phyloP scores from a whole-genome alignment of 139 green algal genomes.

The Chlamydomonas asymmetrica region DNA sequence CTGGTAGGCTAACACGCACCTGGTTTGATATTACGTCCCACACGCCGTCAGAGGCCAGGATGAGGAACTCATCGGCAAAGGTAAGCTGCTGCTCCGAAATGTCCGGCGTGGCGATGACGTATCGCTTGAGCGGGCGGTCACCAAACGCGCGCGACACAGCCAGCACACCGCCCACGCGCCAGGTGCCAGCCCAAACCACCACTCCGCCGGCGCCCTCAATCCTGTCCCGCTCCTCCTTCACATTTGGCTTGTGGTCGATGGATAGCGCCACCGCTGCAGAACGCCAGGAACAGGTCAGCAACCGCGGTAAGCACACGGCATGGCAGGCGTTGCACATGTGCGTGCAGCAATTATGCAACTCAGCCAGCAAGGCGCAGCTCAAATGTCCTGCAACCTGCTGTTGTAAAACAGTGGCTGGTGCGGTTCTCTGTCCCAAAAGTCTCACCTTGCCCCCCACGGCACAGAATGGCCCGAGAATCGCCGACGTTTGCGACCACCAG shows the following conservation, averaged over 20 bases:
- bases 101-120: constrained; percentile 81
- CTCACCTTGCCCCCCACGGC: constrained; percentile 71
- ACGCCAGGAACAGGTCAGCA: too few relatives aligned
- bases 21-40: constrained; percentile 93
- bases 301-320: too few relatives aligned
- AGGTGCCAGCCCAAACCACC: constrained; percentile 93
- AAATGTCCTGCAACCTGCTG: neutral
- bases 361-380: neutral
- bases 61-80: constrained; percentile 68
- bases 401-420: too few relatives aligned
- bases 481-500: constrained; percentile 91
- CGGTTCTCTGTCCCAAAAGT: too few relatives aligned
- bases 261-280: constrained; percentile 63
- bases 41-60: constrained; percentile 91
- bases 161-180: constrained; percentile 94
- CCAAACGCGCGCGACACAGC: constrained; percentile 94
- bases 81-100: constrained; percentile 73
- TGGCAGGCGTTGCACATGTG: too few relatives aligned
- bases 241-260: constrained; percentile 96
- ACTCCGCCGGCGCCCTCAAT: constrained; percentile 91
- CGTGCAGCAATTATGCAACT: too few relatives aligned
- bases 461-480: constrained; percentile 88
- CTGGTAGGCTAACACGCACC: too few relatives aligned
- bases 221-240: constrained; percentile 80
- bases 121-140: constrained; percentile 87